Evolutionary conservation across 2,329 filamentous ascomycete species (phyloP), one percentile per base, ranked within the genome.

Genomic region (Dactylellina parvicollis): DNA sequence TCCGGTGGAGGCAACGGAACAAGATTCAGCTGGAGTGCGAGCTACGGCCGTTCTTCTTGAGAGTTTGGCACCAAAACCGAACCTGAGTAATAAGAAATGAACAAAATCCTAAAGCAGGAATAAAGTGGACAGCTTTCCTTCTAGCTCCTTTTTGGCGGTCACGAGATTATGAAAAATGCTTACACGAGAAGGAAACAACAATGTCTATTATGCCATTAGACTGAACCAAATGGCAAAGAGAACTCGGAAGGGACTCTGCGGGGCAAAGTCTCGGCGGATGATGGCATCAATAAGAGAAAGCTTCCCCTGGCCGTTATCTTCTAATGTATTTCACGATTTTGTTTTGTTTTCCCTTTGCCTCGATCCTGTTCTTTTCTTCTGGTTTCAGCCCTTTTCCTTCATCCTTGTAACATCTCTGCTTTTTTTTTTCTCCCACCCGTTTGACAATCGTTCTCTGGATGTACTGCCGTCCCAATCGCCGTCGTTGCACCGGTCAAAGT

Each of bases 1-100:
- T 65, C 67, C 5, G 67, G 67, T 28, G 59, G 42, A n/a, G 46
- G 50, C 26, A 59, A 59, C n/a, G 59, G 50, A 14, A 54, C 67
- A n/a, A 57, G 67, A 57, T 72, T 59, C 59, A 60, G 50, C 18
- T 72, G 67, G 67, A 60, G 59, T 28, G 46, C 67, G 5, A 65
- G 59, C 32, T 72, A 59, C 26, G 67, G 67, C 14, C 67, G 50
- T 7, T 28, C 44, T 44, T 64, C n/a, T n/a, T n/a, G n/a, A 28
- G 42, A 50, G 26, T 46, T 38, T 24, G 24, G 22, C n/a, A 10
- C 14, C n/a, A 18, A 34, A 40, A 16, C 16, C 2, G 16, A 42
- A 40, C 8, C 2, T 30, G 16, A 42, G 42, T 18, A 20, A 22
- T 59, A 2, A 52, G 5, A 28, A 16, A 36, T 14, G n/a, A 5